phyloP scores from a whole-genome alignment of 148 eudicot genomes.

The Mesembryanthemum crystallinum region DNA sequence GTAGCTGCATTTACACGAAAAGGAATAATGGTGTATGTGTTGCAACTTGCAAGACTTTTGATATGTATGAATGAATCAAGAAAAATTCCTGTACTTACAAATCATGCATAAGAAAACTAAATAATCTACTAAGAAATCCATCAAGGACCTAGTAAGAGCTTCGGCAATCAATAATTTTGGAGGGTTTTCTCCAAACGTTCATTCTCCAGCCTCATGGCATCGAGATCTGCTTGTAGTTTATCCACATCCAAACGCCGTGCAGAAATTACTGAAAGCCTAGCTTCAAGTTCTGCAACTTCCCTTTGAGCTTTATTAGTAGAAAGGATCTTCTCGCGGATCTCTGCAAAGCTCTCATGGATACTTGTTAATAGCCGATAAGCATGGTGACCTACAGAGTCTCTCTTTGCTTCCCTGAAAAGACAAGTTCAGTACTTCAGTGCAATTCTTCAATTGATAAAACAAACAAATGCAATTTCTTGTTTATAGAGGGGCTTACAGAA shows the following conservation, averaged over 20 bases:
- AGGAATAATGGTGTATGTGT: neutral
- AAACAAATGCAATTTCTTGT: neutral
- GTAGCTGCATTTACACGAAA: neutral
- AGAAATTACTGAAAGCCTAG: constrained; percentile 47
- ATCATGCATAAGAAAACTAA: neutral
- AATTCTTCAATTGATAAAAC: neutral
- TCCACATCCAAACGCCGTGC: constrained; percentile 40
- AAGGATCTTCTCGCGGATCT: constrained; percentile 54
- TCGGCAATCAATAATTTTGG: constrained; percentile 1
- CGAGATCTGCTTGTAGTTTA: constrained; percentile 64
- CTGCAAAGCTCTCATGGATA: constrained; percentile 65
- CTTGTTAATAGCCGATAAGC: constrained; percentile 50
- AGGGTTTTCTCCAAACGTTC: constrained; percentile 44
- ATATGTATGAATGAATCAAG: neutral
- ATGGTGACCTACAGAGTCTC: constrained; percentile 47
- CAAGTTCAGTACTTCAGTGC: neutral
- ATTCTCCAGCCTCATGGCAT: constrained; percentile 65
- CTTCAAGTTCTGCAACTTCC: constrained; percentile 57
- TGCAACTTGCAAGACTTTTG: neutral
- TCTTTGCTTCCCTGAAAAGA: constrained; percentile 62
- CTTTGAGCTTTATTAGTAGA: constrained; percentile 50
- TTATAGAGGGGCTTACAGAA: neutral
- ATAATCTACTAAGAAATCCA: neutral
- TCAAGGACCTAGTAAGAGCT: neutral
- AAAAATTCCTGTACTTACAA: neutral